Evolutionary conservation across 1,284 basidiomycete species (phyloP), one percentile per base, ranked within the genome.

Genomic region (Irpex sp.): DNA sequence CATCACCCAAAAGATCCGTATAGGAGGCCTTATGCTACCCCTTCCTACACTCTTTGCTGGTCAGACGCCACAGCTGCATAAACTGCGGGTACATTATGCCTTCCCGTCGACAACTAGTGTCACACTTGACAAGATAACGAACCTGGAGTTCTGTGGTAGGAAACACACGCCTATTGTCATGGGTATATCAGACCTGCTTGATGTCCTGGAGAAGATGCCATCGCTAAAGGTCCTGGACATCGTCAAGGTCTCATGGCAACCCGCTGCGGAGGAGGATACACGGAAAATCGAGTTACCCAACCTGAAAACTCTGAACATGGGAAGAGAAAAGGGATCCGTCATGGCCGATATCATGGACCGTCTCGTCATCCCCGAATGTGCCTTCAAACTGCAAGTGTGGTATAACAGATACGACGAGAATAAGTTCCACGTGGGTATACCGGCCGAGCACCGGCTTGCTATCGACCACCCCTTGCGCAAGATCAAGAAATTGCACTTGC

Each of bases 341-440:
- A 65, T 67, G 5, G 54, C 66, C 8, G 67, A 66, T 21, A 62
- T 73, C 49, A 61, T 73, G 45, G 63, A 66, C 52, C 68, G 67
- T 48, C 64, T 73, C 62, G 63, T 66, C 54, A 49, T 69, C 12
- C 71, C 72, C 19, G 67, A 71, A 54, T 71, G 69, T 63, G 65
- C 70, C 23, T 61, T 70, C 14, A 65, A 67, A 48, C 64, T 71
- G 36, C 64, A 64, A 59, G 68, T 71, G 9, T 70, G 66, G 67
- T 63, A 71, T 16, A 70, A 72, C 61, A 64, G 69, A 23, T 65
- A 68, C 63, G 69, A 68, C 55, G 69, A 72, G 60, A 68, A 68
- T 60, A 67, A 66, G 52, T 72, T 71, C 65, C 62, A 64, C 51
- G 69, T 72, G 52, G 72, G 72, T 36, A 62, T 73, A 2, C 71